Percentiles rank a stretch among this genome's conserved stretches.
phyloP scores from a whole-genome alignment of 2,329 filamentous ascomycete genomes.

The Daldinia sp. region DNA sequence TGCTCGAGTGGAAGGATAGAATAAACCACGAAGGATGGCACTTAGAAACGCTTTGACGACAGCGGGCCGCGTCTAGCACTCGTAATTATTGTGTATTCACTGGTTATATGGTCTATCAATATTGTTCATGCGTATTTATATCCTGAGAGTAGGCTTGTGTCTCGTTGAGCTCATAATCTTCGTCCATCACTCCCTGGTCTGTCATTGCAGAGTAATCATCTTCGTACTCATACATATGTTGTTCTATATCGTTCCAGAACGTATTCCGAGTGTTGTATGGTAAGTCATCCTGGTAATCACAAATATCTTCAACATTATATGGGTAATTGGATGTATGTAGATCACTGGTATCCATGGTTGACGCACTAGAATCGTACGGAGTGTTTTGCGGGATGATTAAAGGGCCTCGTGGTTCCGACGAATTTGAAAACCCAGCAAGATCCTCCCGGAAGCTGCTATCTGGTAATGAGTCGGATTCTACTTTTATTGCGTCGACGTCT shows the following conservation, averaged over 20 bases:
- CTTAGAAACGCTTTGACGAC: constrained; percentile 36
- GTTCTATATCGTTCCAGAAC: not conserved
- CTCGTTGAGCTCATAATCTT: not conserved
- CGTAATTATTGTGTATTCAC: constrained; percentile 38
- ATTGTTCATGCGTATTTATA: constrained; percentile 23
- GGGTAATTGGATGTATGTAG: not conserved
- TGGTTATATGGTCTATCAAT: constrained; percentile 9
- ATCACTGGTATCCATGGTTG: not conserved
- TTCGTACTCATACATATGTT: not conserved
- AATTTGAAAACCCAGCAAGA: not conserved
- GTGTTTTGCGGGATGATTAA: not conserved
- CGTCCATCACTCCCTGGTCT: not conserved
- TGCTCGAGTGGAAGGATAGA: not conserved
- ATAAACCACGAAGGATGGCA: constrained; percentile 5
- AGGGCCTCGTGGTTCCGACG: not conserved
- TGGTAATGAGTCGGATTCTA: not conserved
- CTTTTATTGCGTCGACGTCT: not conserved
- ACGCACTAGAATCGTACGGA: not conserved
- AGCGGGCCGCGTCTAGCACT: constrained; percentile 38
- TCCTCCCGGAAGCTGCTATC: not conserved
- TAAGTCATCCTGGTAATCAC: not conserved
- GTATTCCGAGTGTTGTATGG: not conserved
- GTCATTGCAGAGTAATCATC: not conserved
- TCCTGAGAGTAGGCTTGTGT: not conserved
- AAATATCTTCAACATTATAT: not conserved